A percentile compares a stretch with the other conserved stretches of the same genome.
phyloP scores from a whole-genome alignment of 2,329 filamentous ascomycete species.

The Colletotrichum tamarilloi region DNA sequence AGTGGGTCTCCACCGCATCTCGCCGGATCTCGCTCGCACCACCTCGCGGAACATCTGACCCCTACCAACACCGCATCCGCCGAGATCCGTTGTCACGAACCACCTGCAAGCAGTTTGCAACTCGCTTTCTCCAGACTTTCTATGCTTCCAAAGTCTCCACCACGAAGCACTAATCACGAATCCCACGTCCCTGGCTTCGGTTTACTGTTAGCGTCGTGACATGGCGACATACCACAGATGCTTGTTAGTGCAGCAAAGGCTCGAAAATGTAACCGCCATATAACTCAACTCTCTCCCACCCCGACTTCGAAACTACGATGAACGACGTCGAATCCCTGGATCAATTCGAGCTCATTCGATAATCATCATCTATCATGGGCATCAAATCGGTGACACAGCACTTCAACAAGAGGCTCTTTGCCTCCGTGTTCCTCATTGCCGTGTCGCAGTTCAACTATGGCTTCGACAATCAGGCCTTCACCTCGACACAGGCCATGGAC shows the following conservation, averaged over 20 bases:
- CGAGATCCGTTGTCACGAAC: constrained; percentile 9
- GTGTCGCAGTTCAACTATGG: constrained; percentile 53
- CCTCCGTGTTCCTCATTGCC: constrained; percentile 42
- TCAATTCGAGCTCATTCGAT: not conserved
- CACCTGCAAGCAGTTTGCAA: not conserved
- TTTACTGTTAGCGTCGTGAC: not conserved
- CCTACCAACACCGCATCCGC: not conserved
- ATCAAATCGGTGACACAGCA: constrained; percentile 14
- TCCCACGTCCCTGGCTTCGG: not conserved
- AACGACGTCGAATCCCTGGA: not conserved
- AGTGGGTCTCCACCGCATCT: constrained; percentile 15
- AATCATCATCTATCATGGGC: not conserved
- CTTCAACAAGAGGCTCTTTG: constrained; percentile 34
- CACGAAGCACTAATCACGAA: not conserved
- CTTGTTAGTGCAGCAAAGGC: not conserved
- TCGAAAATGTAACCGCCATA: not conserved
- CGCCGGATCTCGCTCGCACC: constrained; percentile 26
- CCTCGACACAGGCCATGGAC: constrained; percentile 51
- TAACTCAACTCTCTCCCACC: not conserved
- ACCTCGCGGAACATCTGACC: not conserved
- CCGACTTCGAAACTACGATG: not conserved
- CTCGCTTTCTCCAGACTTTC: not conserved
- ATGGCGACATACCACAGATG: not conserved
- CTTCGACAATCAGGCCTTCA: constrained; percentile 49
- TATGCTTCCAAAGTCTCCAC: constrained; percentile 3